These are phyloP conservation scores for Suillus alpinus DNA, from an alignment of 768 basidiomycete species.

Conservation along the genomic window DNA sequence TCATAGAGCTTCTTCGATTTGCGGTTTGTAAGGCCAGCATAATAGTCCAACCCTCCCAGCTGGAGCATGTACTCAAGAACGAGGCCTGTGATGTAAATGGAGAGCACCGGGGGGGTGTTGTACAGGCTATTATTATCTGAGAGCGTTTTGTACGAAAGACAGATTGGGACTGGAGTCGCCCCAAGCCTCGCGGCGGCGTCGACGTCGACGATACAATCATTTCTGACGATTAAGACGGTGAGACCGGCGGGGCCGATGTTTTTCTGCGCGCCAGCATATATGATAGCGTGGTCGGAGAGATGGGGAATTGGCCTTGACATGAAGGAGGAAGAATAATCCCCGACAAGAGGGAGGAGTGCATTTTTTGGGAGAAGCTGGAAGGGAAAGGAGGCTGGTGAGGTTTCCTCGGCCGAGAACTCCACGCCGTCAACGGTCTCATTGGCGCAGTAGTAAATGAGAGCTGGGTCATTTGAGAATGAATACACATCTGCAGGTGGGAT, in stretches of 20 bases:
- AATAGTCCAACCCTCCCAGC: constrained; percentile 64
- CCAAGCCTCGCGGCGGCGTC: constrained; percentile 75
- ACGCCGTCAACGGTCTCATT: constrained; percentile 98
- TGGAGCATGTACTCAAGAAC: constrained; percentile 71
- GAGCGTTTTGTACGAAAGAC: constrained; percentile 79
- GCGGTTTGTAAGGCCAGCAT: constrained; percentile 59
- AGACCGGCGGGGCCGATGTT: constrained; percentile 95
- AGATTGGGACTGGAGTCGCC: constrained; percentile 70
- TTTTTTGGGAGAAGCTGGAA: constrained; percentile 65
- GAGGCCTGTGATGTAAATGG: constrained; percentile 87
- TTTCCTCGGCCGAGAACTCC: constrained; percentile 68
- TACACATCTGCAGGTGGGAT: constrained; percentile 76
- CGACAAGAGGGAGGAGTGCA: constrained; percentile 77
- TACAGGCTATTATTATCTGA: constrained; percentile 75
- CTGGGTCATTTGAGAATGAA: constrained; percentile 76
- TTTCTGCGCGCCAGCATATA: constrained; percentile 98
- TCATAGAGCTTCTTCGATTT: constrained; percentile 81
- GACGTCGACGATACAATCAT: constrained; percentile 90
- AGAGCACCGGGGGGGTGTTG: constrained; percentile 91
- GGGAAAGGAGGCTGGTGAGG: constrained; percentile 69
- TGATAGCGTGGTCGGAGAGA: constrained; percentile 86
- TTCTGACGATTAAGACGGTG: constrained; percentile 90
- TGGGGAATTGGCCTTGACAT: constrained; percentile 90
- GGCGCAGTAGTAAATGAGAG: constrained; percentile 96
- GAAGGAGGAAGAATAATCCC: constrained; percentile 95